Conservation (phyloP, 495 filamentous ascomycete species). For the Geoglossum glabrum region DNA sequence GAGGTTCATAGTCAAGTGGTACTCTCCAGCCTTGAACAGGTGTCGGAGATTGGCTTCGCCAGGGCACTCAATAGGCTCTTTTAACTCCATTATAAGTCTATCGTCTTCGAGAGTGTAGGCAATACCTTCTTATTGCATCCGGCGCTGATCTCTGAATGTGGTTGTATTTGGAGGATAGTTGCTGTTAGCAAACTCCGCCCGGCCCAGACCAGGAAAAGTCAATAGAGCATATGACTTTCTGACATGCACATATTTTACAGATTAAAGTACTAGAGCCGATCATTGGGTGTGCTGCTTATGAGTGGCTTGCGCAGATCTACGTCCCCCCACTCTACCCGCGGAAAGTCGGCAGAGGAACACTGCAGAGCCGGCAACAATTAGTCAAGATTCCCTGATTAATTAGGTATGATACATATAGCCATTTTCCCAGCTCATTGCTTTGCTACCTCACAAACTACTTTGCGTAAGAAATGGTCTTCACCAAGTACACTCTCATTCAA, state of each 20-base stretch:
- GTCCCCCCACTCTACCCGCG: background rate
- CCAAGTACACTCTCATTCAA: slow-evolving; percentile 23
- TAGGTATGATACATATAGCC: background rate
- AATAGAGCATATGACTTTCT: background rate
- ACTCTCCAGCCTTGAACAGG: background rate
- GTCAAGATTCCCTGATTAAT: background rate
- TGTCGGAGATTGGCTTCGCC: background rate
- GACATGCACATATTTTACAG: background rate
- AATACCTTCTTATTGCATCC: background rate
- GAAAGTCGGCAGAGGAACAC: background rate
- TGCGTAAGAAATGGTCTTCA: slow-evolving; percentile 9
- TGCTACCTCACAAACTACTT: background rate
- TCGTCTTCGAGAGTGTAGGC: background rate
- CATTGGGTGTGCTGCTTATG: too few species aligned
- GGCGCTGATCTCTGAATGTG: background rate
- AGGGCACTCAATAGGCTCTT: background rate
- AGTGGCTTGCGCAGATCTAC: background rate
- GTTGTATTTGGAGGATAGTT: background rate
- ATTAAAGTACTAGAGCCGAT: background rate
- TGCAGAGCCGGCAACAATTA: background rate
- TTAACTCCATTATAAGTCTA: background rate
- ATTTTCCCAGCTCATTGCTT: background rate
- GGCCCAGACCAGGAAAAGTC: background rate
- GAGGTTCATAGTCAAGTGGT: slow-evolving; percentile 32
- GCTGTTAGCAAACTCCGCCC: background rate